Conservation (phyloP, 2,329 filamentous ascomycete genomes). For the Trichoderma polysporum region DNA sequence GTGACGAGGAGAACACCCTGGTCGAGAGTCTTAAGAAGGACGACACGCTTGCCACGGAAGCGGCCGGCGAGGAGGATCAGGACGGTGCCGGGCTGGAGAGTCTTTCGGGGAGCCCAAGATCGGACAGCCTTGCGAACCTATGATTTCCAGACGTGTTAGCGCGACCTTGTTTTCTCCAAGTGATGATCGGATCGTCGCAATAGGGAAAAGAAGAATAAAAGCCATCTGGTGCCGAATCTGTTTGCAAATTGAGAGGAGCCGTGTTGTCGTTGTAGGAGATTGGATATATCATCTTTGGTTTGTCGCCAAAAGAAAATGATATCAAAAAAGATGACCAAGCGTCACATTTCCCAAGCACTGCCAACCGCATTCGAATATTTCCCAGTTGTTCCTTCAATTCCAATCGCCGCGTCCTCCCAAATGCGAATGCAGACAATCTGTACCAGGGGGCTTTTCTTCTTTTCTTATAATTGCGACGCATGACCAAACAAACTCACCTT, state of each 20-base stretch:
- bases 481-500: conserved; percentile 70
- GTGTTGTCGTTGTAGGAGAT: background rate
- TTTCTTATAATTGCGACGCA: conserved; percentile 22
- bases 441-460: background rate
- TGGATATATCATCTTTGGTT: background rate
- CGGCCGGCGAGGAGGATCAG: conserved; percentile 99
- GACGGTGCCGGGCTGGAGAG: conserved; percentile 90
- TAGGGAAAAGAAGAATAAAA: background rate
- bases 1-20: conserved; percentile 99
- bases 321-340: background rate
- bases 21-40: conserved; percentile 96
- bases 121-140: conserved; percentile 94
- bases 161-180: conserved; percentile 2
- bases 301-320: background rate
- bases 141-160: conserved; percentile 36
- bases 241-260: conserved; percentile 12
- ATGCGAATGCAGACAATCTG: conserved; percentile 13
- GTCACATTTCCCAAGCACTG: background rate
- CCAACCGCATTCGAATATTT: conserved; percentile 2
- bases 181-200: background rate
- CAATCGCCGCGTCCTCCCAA: conserved; percentile 10
- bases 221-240: background rate
- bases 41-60: conserved; percentile 99
- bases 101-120: conserved; percentile 80
- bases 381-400: background rate